Conservation (phyloP, 805 yeast genomes). For the Yamadazyma akitaensis region DNA sequence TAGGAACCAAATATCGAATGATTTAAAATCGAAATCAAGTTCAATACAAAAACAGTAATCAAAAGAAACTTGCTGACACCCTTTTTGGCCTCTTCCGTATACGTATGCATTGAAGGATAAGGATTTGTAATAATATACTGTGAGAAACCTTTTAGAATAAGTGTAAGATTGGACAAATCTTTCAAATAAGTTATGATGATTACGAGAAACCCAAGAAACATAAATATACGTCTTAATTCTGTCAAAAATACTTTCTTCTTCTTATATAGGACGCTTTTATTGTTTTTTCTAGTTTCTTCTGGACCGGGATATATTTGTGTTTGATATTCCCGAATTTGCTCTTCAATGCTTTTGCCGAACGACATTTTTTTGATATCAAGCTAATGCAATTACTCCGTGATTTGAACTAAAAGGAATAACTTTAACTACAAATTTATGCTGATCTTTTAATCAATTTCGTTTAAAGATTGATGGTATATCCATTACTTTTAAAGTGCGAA, state of each 20-base stretch:
- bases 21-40: slow-evolving; percentile 19
- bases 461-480: background rate
- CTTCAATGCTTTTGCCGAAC: slow-evolving; percentile 13
- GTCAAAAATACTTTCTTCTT: slow-evolving; percentile 39
- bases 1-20: slow-evolving; percentile 31
- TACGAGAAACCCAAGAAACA: slow-evolving; percentile 33
- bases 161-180: slow-evolving; percentile 37
- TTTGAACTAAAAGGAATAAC: background rate
- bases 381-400: background rate
- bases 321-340: slow-evolving; percentile 24
- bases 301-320: slow-evolving; percentile 30
- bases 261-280: slow-evolving; percentile 38
- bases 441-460: background rate
- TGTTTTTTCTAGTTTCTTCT: slow-evolving; percentile 40
- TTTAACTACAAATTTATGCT: background rate
- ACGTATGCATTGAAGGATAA: slow-evolving; percentile 15
- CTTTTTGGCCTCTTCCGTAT: slow-evolving; percentile 25
- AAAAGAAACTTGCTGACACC: slow-evolving; percentile 28
- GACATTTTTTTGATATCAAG: background rate
- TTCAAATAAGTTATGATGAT: slow-evolving; percentile 38
- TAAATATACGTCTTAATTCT: slow-evolving; percentile 32
- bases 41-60: slow-evolving; percentile 20
- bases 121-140: slow-evolving; percentile 32
- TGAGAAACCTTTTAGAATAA: slow-evolving; percentile 22
- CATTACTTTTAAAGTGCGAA: background rate